A percentile compares a stretch with the other conserved stretches of the same genome.
Conservation (phyloP, 2,329 filamentous ascomycete species). For the Bretziella fagacearum region DNA sequence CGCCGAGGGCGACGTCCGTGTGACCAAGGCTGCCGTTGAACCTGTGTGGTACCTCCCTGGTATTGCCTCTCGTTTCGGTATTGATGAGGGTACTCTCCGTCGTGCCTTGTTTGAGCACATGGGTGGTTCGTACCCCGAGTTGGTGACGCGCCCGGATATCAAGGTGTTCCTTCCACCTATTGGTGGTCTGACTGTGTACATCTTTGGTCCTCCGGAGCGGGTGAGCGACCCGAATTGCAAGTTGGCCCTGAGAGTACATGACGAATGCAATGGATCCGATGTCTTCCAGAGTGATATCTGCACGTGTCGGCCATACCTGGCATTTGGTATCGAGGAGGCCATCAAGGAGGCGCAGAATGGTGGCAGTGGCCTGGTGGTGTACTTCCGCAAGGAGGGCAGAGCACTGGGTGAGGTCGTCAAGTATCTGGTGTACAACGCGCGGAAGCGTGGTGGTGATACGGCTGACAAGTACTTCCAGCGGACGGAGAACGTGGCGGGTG, state of each 20-base stretch:
- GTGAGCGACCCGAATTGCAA: constrained; percentile 74
- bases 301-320: constrained; percentile 87
- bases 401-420: constrained; percentile 93
- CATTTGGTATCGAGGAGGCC: constrained; percentile 92
- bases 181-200: constrained; percentile 85
- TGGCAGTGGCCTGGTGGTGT: constrained; percentile 88
- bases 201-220: constrained; percentile 86
- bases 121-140: constrained; percentile 86
- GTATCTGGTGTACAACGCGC: constrained; percentile 65
- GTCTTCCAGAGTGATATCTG: constrained; percentile 98
- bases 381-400: constrained; percentile 94
- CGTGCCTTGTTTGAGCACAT: constrained; percentile 87
- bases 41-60: constrained; percentile 80
- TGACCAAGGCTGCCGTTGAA: constrained; percentile 94
- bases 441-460: constrained; percentile 60
- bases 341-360: constrained; percentile 93
- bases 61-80: constrained; percentile 83
- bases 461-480: constrained; percentile 91
- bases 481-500: constrained; percentile 95
- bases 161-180: constrained; percentile 94
- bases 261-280: constrained; percentile 85
- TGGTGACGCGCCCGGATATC: constrained; percentile 87
- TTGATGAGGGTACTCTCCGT: constrained; percentile 76
- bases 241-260: constrained; percentile 67
- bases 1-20: constrained; percentile 66